phyloP scores from a whole-genome alignment of 768 basidiomycete genomes.

The Collybia sp. region DNA sequence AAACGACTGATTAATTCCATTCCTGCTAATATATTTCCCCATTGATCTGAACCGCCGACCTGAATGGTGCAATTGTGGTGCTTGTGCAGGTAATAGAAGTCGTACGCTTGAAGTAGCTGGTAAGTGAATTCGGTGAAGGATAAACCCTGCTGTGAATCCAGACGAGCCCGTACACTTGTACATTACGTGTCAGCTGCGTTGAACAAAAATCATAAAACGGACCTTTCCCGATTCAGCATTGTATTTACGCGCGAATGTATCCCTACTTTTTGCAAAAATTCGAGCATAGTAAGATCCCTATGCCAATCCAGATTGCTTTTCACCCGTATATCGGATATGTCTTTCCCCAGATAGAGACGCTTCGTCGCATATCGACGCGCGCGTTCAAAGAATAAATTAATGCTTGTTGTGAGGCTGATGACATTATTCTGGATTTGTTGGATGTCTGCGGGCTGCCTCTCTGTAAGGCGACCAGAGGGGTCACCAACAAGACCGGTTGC shows the following conservation, averaged over 20 bases:
- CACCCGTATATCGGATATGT: constrained; percentile 21
- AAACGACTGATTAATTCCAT: constrained; percentile 81
- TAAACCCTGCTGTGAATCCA: constrained; percentile 78
- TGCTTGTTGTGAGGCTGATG: constrained; percentile 50
- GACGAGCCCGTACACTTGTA: constrained; percentile 73
- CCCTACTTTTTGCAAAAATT: constrained; percentile 82
- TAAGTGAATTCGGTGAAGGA: constrained; percentile 99
- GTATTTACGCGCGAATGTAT: constrained; percentile 76
- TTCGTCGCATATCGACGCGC: constrained; percentile 56
- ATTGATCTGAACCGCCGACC: constrained; percentile 96
- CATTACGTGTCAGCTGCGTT: not conserved
- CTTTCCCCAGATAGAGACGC: constrained; percentile 20
- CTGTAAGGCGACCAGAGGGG: constrained; percentile 84
- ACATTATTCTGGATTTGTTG: constrained; percentile 66
- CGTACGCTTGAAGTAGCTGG: constrained; percentile 95
- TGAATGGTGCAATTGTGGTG: constrained; percentile 74
- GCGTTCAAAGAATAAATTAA: constrained; percentile 68
- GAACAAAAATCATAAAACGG: constrained; percentile 12
- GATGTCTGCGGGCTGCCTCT: constrained; percentile 65
- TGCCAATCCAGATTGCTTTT: constrained; percentile 72
- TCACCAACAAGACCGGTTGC: constrained; percentile 97
- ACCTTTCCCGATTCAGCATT: constrained; percentile 93
- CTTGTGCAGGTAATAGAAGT: constrained; percentile 77
- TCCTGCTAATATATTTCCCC: constrained; percentile 96
- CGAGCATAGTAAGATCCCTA: constrained; percentile 63